Conservation (phyloP, 2,329 filamentous ascomycete genomes). For the Colletotrichum sp. region DNA sequence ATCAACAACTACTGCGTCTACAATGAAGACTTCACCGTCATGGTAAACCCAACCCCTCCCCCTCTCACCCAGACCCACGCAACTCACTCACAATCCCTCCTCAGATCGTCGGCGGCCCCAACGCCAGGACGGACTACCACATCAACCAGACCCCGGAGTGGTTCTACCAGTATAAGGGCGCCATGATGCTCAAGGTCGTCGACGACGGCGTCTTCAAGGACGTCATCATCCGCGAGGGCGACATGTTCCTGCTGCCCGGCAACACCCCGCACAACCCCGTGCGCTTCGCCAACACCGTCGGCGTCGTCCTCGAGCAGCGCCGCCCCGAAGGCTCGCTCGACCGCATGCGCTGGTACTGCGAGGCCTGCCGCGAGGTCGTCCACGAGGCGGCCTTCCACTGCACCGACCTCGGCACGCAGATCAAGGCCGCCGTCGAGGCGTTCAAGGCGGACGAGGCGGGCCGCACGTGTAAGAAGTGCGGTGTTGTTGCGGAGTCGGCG, state of each 20-base stretch:
- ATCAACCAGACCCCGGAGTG: conserved; percentile 96
- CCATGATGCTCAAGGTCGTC: conserved; percentile 93
- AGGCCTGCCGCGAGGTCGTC: conserved; percentile 71
- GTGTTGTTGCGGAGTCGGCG: conserved; percentile 73
- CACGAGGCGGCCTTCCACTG: conserved; percentile 89
- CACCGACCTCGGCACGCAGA: conserved; percentile 90
- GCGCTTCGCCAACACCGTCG: conserved; percentile 91
- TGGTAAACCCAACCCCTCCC: conserved; percentile 53
- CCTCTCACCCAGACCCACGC: background rate
- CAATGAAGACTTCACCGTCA: conserved; percentile 81
- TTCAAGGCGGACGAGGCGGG: conserved; percentile 73
- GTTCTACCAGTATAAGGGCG: conserved; percentile 96
- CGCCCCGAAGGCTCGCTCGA: conserved; percentile 75
- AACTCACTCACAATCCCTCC: background rate
- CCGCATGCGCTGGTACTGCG: conserved; percentile 90
- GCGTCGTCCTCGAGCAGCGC: conserved; percentile 88
- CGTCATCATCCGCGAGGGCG: conserved; percentile 88
- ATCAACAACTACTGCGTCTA: conserved; percentile 99
- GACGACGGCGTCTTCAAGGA: conserved; percentile 77
- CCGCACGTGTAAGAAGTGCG: conserved; percentile 80
- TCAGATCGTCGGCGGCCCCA: conserved; percentile 92
- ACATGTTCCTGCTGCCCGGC: conserved; percentile 91
- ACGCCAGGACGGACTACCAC: conserved; percentile 96
- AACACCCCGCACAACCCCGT: conserved; percentile 98
- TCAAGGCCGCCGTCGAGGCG: conserved; percentile 86